Evolutionary conservation across 495 filamentous ascomycete genomes (phyloP), one percentile per base, ranked within the genome.

Genomic region (Neurospora pannonica): DNA sequence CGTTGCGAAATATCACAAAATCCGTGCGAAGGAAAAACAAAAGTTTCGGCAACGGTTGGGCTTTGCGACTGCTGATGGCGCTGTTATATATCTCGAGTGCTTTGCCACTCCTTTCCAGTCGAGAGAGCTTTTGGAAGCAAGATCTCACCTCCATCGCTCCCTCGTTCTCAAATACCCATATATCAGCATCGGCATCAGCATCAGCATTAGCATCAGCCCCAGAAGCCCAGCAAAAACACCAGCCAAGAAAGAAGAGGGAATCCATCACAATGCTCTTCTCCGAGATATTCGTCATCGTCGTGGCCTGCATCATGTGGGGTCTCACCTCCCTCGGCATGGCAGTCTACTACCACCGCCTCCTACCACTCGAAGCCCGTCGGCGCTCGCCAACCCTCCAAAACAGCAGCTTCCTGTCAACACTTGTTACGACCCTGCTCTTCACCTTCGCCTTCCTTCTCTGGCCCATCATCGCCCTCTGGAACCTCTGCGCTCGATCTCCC

Each of bases 261-360:
- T 67, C 54, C 54, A 31, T 67, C 54, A 67, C 54, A 34, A 67
- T 69, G 72, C 48, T 71, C 39, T 71, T 70, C 62, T 39, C 72
- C 62, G 70, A 71, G 31, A 21, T 39, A 28, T 71, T 71, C 46
- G 31, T 73, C 46, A 70, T 67, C n/a, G 54, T 37, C n/a, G 73
- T 62, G 70, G 39, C 71, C 31, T 40, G 40, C 36, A 71, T 74
- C 24, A 38, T 43, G 28, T 75, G 74, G 74, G 28, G 37, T 13
- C 24, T 75, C 48, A 43, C 46, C n/a, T 75, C 74, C 15, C n/a
- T 75, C 34, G 72, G 74, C 74, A 60, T 72, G 37, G 74, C 71
- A 11, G 39, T 70, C 46, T 75, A 75, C 71, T 73, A 72, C 74
- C 72, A 54, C 21, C 40, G 39, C 40, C 74, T 75, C 31, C 54